Evolutionary conservation across 768 basidiomycete species (phyloP), one percentile per base, ranked within the genome.

Genomic region (Grammothele lineata): DNA sequence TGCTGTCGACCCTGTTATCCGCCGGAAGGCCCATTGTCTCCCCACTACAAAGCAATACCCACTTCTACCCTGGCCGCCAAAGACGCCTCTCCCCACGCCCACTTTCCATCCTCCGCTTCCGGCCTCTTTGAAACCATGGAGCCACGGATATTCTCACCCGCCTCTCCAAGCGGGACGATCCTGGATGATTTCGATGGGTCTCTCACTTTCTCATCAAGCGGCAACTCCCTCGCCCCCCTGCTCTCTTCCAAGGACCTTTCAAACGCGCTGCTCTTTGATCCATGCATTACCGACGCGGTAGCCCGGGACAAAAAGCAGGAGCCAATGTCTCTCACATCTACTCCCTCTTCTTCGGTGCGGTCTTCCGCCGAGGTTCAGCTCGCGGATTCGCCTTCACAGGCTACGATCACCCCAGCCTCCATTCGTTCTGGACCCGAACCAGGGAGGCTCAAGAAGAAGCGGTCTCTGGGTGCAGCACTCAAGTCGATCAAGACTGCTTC

Each of bases 381-480:
- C 23, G 15, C 44, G 10, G 24, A 27, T 15, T 43, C 45, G 6
- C 42, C 51, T 1, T 47, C 51, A 3, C 37, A 52, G 7, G 42
- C 24, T 5, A 52, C 51, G 25, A 52, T 52, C 22, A 52, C 45
- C 15, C 37, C 46, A 18, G 27, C 43, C 40, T 33, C 42, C 5
- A 18, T 52, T 5, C 51, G 45, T 12, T n/a, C 22, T 10, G 42
- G 35, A 8, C 7, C 30, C 9, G 30, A 12, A 15, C 36, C 42
- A 27, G 24, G 7, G 14, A 47, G 37, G 34, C 40, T 52, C 18
- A 52, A 47, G 46, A 52, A 47, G 37, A 52, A 52, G 42, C 45
- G 51, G 2, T 52, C 51, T 8, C 33, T 52, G 8, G 46, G 51
- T 10, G 40, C 30, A 14, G 51, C 51, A 5, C 51, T 52, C 37